Conservation (phyloP, 163 green algal genomes). For the Scenedesmus sp. region DNA sequence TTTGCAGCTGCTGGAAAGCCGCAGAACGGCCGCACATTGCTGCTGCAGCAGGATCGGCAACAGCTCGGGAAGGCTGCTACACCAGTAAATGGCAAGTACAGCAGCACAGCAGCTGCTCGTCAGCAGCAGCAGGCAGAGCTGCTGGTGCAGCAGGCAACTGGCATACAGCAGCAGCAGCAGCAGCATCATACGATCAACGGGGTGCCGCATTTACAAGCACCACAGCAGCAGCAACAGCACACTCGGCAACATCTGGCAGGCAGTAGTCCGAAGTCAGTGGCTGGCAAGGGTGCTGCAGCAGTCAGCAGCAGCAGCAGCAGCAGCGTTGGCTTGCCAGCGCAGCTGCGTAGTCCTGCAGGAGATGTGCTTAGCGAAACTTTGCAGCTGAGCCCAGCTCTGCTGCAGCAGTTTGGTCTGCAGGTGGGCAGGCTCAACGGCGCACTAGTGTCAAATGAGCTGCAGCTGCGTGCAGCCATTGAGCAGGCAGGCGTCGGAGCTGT, state of each 20-base stretch:
- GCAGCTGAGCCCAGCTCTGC: slow-evolving; percentile 37
- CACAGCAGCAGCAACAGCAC: slow-evolving; percentile 20
- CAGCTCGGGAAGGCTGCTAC: not conserved
- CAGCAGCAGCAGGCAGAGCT: slow-evolving; percentile 17
- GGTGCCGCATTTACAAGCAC: not conserved
- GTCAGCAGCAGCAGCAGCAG: not conserved
- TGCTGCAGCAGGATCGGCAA: not conserved
- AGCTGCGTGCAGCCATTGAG: slow-evolving; percentile 33
- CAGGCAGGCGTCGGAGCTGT: not conserved
- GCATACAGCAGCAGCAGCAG: slow-evolving; percentile 17
- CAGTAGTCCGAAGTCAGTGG: not conserved
- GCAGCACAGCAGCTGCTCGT: not conserved
- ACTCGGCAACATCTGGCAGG: not conserved
- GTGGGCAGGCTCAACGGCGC: slow-evolving; percentile 34
- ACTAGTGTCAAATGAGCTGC: not conserved
- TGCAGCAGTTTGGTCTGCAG: slow-evolving; percentile 45
- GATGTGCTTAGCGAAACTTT: not conserved
- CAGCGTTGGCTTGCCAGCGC: not conserved
- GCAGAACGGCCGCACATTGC: slow-evolving; percentile 2
- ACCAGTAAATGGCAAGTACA: slow-evolving; percentile 8
- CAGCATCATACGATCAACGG: not conserved
- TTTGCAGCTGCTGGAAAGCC: not conserved
- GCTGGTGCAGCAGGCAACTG: not conserved
- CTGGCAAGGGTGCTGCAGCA: slow-evolving; percentile 27
- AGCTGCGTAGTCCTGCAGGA: not conserved